These are phyloP conservation scores for Litsea cubeba DNA, from an alignment of 164 flowering plant genomes.

Conservation along the genomic window DNA sequence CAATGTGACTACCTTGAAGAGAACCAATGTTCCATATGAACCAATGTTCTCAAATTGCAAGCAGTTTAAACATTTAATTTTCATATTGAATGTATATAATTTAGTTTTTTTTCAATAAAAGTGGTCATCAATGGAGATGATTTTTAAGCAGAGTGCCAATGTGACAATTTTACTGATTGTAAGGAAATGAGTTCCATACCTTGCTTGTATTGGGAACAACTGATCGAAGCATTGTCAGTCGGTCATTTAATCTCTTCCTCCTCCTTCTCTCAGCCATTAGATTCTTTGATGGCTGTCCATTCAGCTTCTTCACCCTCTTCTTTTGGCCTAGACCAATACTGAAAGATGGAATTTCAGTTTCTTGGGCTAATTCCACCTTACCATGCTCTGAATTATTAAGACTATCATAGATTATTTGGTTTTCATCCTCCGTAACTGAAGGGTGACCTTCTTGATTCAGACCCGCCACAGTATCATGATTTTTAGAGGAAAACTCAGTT, in stretches of 20 bases:
- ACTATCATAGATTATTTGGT: slow-evolving; percentile 19
- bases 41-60: background rate
- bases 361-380: slow-evolving; percentile 35
- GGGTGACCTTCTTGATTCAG: slow-evolving; percentile 35
- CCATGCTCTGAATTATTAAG: slow-evolving; percentile 16
- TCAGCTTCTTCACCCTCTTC: slow-evolving; percentile 45
- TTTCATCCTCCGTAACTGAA: slow-evolving; percentile 23
- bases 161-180: background rate
- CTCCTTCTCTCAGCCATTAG: slow-evolving; percentile 93
- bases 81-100: background rate
- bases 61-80: background rate
- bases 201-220: slow-evolving; percentile 93
- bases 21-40: background rate
- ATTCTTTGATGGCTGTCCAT: slow-evolving; percentile 86
- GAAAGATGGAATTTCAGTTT: slow-evolving; percentile 26
- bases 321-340: slow-evolving; percentile 32
- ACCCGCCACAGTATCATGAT: slow-evolving; percentile 18
- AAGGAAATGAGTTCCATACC: slow-evolving; percentile 25
- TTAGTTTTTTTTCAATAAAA: background rate
- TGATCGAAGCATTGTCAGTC: slow-evolving; percentile 89
- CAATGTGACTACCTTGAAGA: background rate
- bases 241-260: slow-evolving; percentile 81
- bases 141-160: background rate
- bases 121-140: background rate
- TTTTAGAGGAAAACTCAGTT: slow-evolving; percentile 21